Conservation (phyloP, 495 filamentous ascomycete species). For the Neurospora discreta region DNA sequence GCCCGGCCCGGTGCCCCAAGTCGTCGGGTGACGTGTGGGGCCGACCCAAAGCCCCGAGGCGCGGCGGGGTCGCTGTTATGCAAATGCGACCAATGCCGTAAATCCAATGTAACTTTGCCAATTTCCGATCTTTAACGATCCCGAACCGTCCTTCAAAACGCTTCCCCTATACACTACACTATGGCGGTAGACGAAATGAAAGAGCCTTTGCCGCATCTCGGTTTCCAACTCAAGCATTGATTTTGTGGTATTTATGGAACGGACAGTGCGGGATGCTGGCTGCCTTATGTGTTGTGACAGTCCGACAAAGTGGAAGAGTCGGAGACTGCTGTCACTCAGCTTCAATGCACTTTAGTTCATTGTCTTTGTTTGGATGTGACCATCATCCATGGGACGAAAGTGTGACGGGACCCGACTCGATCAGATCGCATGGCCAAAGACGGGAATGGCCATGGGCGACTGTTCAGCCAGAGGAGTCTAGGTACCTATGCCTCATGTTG, state of each 20-base stretch:
- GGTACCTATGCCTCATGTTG: not conserved
- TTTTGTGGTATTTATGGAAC: not conserved
- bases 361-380: not conserved
- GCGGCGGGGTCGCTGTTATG: not conserved
- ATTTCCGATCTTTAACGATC: not conserved
- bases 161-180: not conserved
- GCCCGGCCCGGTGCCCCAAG: not conserved
- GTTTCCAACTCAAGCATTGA: not conserved
- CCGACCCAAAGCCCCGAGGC: not conserved
- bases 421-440: not conserved
- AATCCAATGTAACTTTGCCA: not conserved
- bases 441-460: not conserved
- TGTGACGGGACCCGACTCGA: not conserved
- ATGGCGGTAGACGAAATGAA: not conserved
- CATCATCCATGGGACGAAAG: not conserved
- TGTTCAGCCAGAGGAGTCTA: not conserved
- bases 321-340: too few relatives aligned
- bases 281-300: too few relatives aligned
- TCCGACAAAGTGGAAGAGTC: too few relatives aligned
- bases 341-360: too few relatives aligned
- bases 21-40: not conserved
- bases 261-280: not conserved
- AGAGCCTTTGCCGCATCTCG: not conserved
- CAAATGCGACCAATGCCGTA: not conserved
- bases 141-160: not conserved